Percentiles rank a stretch among this genome's conserved stretches.
These are phyloP conservation scores for Lecanosticta acicola DNA, from an alignment of 2,329 filamentous ascomycete species.

Conservation along the genomic window DNA sequence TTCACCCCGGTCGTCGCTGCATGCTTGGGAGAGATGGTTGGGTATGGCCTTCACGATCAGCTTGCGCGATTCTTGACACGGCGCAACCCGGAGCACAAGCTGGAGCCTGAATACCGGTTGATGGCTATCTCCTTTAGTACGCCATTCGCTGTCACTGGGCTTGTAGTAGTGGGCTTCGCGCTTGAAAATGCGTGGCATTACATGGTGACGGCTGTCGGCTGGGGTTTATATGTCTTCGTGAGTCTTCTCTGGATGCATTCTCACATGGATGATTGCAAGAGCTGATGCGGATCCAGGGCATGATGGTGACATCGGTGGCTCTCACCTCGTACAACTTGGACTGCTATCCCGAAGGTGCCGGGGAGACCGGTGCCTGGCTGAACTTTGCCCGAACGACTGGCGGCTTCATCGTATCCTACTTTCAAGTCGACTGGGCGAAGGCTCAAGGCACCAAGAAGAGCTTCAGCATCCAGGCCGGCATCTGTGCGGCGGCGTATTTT, in stretches of 20 bases:
- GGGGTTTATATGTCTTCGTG: constrained; percentile 14
- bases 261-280: no score
- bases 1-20: constrained; percentile 29
- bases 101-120: constrained; percentile 11
- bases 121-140: constrained; percentile 8
- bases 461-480: constrained; percentile 10
- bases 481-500: constrained; percentile 3
- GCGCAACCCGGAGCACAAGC: background rate
- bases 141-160: constrained; percentile 9
- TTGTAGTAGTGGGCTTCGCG: constrained; percentile 9
- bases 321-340: constrained; percentile 11
- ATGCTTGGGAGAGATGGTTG: constrained; percentile 24
- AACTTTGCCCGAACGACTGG: constrained; percentile 11
- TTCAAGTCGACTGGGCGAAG: constrained; percentile 12
- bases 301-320: constrained; percentile 13
- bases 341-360: constrained; percentile 10
- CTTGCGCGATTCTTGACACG: constrained; percentile 12
- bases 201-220: constrained; percentile 9
- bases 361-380: constrained; percentile 12
- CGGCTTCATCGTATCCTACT: constrained; percentile 12
- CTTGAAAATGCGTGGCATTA: constrained; percentile 9
- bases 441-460: constrained; percentile 11
- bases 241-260: no score
- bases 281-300: no score
- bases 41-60: constrained; percentile 28